A percentile compares a stretch with the other conserved stretches of the same genome.
These are phyloP conservation scores for Trichosanthes cucumerina DNA, from an alignment of 306 rosid species.

Conservation along the genomic window DNA sequence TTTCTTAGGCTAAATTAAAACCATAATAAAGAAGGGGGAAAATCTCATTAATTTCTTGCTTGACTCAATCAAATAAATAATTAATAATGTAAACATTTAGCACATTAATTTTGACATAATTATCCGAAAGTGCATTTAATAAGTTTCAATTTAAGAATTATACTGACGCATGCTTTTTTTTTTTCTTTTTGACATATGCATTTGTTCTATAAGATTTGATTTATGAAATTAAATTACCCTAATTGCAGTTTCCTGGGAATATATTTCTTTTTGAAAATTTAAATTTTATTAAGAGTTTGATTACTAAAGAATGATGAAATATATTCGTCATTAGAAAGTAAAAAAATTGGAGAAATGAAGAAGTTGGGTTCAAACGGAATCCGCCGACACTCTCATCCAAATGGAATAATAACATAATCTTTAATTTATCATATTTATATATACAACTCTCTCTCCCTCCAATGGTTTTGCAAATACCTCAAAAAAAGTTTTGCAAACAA, in stretches of 20 bases:
- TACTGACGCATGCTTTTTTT: neutral
- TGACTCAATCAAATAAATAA: neutral
- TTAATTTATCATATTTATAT: neutral
- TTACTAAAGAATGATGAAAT: neutral
- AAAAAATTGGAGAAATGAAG: neutral
- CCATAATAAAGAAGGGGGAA: neutral
- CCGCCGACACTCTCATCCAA: constrained; percentile 8
- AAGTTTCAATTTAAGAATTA: neutral
- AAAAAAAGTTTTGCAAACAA: neutral
- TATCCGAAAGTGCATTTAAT: neutral
- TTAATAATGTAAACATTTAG: neutral
- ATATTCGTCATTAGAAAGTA: neutral
- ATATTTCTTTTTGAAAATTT: neutral
- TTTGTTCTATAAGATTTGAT: no score
- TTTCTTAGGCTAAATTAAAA: neutral
- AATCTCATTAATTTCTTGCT: neutral
- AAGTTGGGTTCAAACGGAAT: neutral
- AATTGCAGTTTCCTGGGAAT: neutral
- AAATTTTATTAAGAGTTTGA: neutral
- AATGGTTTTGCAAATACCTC: neutral
- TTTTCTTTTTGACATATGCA: no score
- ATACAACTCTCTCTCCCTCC: neutral
- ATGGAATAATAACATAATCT: neutral
- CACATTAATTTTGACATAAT: neutral
- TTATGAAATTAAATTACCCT: neutral